Evolutionary conservation across 441 rosid genomes (phyloP).

Genomic region (Mallotus repandus): DNA sequence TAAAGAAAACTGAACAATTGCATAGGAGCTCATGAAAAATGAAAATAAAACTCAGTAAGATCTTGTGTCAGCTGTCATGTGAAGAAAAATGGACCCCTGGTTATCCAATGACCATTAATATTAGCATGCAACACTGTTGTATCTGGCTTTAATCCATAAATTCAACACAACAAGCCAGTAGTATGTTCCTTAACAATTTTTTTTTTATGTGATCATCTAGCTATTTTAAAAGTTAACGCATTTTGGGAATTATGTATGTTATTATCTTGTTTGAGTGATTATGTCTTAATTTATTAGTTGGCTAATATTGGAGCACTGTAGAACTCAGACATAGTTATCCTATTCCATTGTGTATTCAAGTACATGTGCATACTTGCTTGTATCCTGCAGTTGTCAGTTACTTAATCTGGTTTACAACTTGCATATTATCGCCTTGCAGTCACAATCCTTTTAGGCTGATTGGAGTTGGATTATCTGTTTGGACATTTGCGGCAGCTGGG

Average conservation of each 20-base stretch:
- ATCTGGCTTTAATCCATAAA: background rate
- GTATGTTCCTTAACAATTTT: background rate
- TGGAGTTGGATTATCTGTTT: conserved; percentile 86
- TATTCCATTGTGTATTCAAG: background rate
- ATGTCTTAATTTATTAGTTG: too few species aligned
- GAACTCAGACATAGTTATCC: background rate
- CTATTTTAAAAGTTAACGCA: background rate
- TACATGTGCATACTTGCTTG: background rate
- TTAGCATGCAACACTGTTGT: background rate
- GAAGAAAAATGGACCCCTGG: too few species aligned
- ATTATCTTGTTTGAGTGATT: too few species aligned
- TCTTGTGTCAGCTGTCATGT: too few species aligned
- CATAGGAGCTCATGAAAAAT: too few species aligned
- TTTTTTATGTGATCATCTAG: background rate
- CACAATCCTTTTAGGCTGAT: conserved; percentile 91
- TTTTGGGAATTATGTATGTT: background rate
- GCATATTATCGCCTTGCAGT: conserved; percentile 47
- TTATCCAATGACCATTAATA: background rate
- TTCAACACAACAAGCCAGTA: background rate
- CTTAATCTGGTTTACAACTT: conserved; percentile 16
- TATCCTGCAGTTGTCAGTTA: conserved; percentile 1
- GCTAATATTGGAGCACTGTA: background rate
- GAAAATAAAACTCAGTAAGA: too few species aligned
- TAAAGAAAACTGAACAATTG: too few species aligned
- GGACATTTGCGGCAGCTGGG: conserved; percentile 81